These are phyloP conservation scores for Dioscorea zingiberensis DNA, from an alignment of 106 monocot species.

Conservation along the genomic window DNA sequence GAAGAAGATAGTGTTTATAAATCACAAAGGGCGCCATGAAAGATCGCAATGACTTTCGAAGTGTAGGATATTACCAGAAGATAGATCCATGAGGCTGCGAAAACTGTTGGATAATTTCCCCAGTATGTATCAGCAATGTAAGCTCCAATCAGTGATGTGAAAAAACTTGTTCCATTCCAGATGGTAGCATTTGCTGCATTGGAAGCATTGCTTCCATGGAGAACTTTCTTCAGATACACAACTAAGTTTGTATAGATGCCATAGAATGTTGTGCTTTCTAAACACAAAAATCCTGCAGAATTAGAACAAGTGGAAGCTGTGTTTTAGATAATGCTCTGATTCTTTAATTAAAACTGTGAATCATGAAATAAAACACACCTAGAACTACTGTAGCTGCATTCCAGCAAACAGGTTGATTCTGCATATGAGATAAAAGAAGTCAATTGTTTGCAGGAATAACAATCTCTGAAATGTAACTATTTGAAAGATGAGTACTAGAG, in stretches of 20 bases:
- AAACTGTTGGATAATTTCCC: slow-evolving; percentile 29
- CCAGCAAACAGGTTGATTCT: slow-evolving; percentile 12
- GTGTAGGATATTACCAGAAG: slow-evolving; percentile 15
- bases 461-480: no score
- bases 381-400: slow-evolving; percentile 23
- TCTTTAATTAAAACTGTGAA: not conserved
- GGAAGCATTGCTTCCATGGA: slow-evolving; percentile 22
- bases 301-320: no score
- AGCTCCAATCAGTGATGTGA: slow-evolving; percentile 30
- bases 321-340: no score
- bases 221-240: slow-evolving; percentile 18
- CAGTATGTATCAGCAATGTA: slow-evolving; percentile 24
- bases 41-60: not conserved
- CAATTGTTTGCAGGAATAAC: no score
- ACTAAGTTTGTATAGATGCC: slow-evolving; percentile 29
- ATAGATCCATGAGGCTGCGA: slow-evolving; percentile 17
- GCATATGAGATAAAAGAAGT: no score
- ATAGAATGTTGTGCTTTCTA: slow-evolving; percentile 21
- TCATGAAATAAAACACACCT: slow-evolving; percentile 7
- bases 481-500: no score
- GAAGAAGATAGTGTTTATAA: not conserved
- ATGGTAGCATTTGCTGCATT: slow-evolving; percentile 17
- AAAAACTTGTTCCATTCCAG: slow-evolving; percentile 27
- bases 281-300: slow-evolving; percentile 28
- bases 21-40: no score